Evolutionary conservation across 495 filamentous ascomycete genomes (phyloP).

Genomic region (Cetradonia linearis): DNA sequence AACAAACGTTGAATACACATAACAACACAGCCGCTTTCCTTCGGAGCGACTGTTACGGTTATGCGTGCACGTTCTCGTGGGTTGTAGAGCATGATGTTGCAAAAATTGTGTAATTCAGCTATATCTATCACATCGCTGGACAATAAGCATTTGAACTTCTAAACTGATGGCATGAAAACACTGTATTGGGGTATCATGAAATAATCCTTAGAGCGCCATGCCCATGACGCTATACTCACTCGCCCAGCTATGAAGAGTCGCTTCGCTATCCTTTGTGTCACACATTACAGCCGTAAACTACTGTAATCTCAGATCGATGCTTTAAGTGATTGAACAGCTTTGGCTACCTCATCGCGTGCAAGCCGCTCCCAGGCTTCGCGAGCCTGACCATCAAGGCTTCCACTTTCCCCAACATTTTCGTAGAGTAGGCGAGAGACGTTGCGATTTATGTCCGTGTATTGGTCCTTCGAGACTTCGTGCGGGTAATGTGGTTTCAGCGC

Average conservation of each 20-base stretch:
- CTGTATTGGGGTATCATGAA: background rate
- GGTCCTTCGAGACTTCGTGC: slow-evolving; percentile 60
- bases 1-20: background rate
- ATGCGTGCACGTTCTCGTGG: background rate
- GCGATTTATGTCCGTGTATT: slow-evolving; percentile 82
- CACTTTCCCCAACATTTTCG: slow-evolving; percentile 56
- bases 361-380: slow-evolving; percentile 55
- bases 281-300: background rate
- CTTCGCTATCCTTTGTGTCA: slow-evolving; percentile 3
- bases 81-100: background rate
- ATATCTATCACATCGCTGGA: background rate
- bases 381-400: slow-evolving; percentile 45
- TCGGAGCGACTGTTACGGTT: background rate
- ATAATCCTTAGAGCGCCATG: slow-evolving; percentile 6
- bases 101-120: background rate
- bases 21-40: background rate
- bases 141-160: background rate
- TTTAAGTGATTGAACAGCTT: slow-evolving; percentile 40
- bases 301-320: background rate
- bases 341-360: slow-evolving; percentile 64
- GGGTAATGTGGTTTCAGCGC: slow-evolving; percentile 70
- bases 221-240: background rate
- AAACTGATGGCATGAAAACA: background rate
- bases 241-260: slow-evolving; percentile 2
- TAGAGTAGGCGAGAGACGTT: slow-evolving; percentile 78